A percentile compares a stretch with the other conserved stretches of the same genome.
phyloP scores from a whole-genome alignment of 179 eudicot genomes.

The Silene coronaria region DNA sequence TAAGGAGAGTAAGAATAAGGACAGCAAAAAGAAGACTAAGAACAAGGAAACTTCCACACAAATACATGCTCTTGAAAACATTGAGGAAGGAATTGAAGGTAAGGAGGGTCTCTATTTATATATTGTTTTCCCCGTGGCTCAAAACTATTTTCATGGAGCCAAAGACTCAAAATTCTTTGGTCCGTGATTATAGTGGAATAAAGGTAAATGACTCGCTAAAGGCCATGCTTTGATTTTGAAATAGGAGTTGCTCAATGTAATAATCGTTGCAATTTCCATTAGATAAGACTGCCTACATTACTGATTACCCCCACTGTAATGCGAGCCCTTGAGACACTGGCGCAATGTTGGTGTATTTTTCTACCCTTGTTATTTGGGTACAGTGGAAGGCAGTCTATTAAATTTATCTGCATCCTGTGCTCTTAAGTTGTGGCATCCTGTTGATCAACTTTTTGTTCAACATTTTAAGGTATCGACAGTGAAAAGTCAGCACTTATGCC shows the following conservation, averaged over 20 bases:
- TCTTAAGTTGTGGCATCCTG: neutral
- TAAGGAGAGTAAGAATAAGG: constrained; percentile 42
- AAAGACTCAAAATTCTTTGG: neutral
- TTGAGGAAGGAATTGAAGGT: constrained; percentile 80
- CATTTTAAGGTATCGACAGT: constrained; percentile 45
- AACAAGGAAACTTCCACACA: constrained; percentile 56
- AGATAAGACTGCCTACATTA: no score
- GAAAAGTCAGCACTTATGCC: constrained; percentile 65
- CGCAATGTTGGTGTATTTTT: no score
- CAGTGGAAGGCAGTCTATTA: no score
- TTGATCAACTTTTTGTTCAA: neutral
- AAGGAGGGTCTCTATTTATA: neutral
- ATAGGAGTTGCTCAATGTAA: no score
- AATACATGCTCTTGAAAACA: constrained; percentile 72
- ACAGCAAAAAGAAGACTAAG: constrained; percentile 39
- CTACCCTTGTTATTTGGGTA: no score
- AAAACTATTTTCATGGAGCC: neutral
- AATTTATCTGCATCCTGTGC: neutral
- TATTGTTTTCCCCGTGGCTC: neutral
- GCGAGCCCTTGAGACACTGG: no score
- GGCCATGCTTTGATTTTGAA: neutral
- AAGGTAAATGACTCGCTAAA: neutral
- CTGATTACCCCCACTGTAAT: no score
- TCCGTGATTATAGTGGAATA: no score
- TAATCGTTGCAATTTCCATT: no score